These are phyloP conservation scores for Nicotiana undulata DNA, from an alignment of 257 asterid species.

Conservation along the genomic window DNA sequence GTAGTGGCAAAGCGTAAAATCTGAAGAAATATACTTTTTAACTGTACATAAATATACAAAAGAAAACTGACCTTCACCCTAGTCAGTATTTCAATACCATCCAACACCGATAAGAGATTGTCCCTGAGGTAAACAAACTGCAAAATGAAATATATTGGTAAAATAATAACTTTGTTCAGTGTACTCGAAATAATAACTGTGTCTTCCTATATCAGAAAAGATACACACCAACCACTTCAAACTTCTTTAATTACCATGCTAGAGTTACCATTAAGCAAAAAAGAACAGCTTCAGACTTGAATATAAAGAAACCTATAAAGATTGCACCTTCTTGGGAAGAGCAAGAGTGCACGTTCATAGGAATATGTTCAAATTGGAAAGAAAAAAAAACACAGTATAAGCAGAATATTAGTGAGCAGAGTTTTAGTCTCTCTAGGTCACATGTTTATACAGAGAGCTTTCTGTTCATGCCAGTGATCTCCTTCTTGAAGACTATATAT, in stretches of 20 bases:
- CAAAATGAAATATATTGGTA: slow-evolving; percentile 9
- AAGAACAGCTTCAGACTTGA: not conserved
- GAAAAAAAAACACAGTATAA: too few species aligned
- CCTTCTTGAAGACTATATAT: not conserved
- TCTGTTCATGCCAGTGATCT: not conserved
- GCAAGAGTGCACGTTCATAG: not conserved
- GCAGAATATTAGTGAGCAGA: not conserved
- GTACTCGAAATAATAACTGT: not conserved
- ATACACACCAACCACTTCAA: too few species aligned
- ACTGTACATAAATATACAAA: not conserved
- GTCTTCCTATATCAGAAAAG: not conserved
- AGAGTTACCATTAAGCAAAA: not conserved
- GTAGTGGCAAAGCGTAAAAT: not conserved
- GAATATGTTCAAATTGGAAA: too few species aligned
- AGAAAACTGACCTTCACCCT: slow-evolving; percentile 73
- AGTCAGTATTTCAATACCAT: slow-evolving; percentile 81
- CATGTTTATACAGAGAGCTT: not conserved
- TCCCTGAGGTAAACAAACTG: slow-evolving; percentile 99
- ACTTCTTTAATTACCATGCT: not conserved
- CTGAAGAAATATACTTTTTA: not conserved
- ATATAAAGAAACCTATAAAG: not conserved
- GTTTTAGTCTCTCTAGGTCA: not conserved
- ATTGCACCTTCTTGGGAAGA: not conserved
- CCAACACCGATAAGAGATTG: slow-evolving; percentile 82
- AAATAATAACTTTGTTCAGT: not conserved